Base-by-base conservation (phyloP, 2,329 filamentous ascomycete genomes). In the Ophiognomonia clavigignenti-juglandacearum region DNA sequence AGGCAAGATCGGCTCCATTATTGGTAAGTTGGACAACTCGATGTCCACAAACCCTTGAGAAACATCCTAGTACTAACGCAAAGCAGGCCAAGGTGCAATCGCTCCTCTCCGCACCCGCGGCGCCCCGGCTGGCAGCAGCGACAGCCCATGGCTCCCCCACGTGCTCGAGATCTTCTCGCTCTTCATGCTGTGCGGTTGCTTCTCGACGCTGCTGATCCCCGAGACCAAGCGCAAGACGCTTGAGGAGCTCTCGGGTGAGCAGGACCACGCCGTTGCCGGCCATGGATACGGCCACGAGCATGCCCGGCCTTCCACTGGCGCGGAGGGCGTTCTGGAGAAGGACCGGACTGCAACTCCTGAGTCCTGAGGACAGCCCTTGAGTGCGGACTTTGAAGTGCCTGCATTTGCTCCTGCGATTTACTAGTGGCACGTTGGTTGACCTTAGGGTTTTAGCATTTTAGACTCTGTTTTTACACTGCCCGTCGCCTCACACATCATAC, bases 181-280 rank as follows among this genome's bases (percentile, higher is more conserved):
- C 23, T 89, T 91, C 73, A 90, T 89, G 86, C 73, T 89, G 27
- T 70, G 80, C 48, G 86, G 86, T 47, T 71, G 79, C 66, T 74
- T 85, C 61, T 86, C 83, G 9, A 83, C 83, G 1, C 65, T 86
- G 2, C 68, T 87, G 48, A 86, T 88, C 50, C 83, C 83, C 7
- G 86, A 88, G 72, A 88, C 83, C 18, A 87, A 85, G 70, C 72
- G 83, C 48, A 83, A 83, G 73, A 86, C 85, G 2, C 75, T 91
- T 26, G 86, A 87, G 62, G 74, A 82, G 62, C 70, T 87, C 26
- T 39, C 56, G 3, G 59, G 46, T 14, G 59, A 65, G 23, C 58
- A 58, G 29, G 50, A 56, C 35, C 38, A 49, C 34, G 39, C 44
- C 18, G 20, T 27, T 16, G 23, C 27, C 23, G 14, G 18, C 20